These are phyloP conservation scores for Allantophomopsis lycopodina DNA, from an alignment of 2,329 filamentous ascomycete genomes.

Conservation along the genomic window DNA sequence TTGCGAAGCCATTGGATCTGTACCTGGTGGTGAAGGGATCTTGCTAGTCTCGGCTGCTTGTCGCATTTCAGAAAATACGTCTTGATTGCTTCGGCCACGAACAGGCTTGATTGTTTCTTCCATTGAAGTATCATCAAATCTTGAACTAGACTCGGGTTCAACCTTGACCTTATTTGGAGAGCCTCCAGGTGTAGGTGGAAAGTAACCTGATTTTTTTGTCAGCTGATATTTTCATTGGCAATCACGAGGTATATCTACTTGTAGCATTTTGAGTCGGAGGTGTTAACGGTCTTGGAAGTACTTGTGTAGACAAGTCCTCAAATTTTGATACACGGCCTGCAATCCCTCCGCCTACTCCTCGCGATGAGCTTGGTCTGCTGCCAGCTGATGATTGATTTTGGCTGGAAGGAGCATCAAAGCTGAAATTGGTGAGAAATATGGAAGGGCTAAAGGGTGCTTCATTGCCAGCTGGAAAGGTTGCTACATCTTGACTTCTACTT, in stretches of 20 bases:
- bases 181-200: constrained; percentile 53
- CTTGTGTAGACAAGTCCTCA: constrained; percentile 32
- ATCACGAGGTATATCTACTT: constrained; percentile 29
- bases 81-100: constrained; percentile 27
- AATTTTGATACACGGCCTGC: constrained; percentile 46
- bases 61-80: constrained; percentile 44
- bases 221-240: not conserved
- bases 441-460: too few species aligned
- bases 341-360: constrained; percentile 47
- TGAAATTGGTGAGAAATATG: too few species aligned
- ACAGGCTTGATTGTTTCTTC: constrained; percentile 50
- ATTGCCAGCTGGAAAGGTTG: too few species aligned
- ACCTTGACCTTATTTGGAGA: constrained; percentile 36
- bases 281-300: constrained; percentile 39
- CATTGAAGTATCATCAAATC: constrained; percentile 51
- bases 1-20: constrained; percentile 29
- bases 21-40: constrained; percentile 41
- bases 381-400: too few species aligned
- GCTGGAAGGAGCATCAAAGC: too few species aligned
- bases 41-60: constrained; percentile 36
- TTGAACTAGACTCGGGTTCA: constrained; percentile 15
- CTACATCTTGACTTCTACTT: too few species aligned
- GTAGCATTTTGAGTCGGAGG: constrained; percentile 44
- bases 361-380: constrained; percentile 3
- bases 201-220: constrained; percentile 32